These are phyloP conservation scores for Epicoccum nigrum DNA, from an alignment of 2,329 filamentous ascomycete species.

Conservation along the genomic window DNA sequence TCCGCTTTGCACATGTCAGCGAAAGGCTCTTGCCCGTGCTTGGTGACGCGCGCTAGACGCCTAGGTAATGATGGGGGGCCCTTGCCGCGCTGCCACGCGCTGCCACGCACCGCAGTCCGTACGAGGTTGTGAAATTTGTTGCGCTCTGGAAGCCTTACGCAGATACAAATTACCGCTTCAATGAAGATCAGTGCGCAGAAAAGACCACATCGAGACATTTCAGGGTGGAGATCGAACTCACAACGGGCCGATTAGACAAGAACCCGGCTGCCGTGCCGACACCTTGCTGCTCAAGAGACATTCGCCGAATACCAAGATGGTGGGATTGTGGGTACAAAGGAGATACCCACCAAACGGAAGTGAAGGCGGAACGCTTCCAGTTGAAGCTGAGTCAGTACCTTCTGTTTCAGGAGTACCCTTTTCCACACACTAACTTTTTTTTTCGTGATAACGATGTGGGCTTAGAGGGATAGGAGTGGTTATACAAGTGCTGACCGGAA, in stretches of 20 bases:
- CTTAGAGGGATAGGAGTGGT: too few relatives aligned
- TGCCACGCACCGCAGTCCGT: not conserved
- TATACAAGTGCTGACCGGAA: too few relatives aligned
- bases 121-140: not conserved
- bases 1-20: conserved; percentile 1
- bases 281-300: conserved; percentile 1
- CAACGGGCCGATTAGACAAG: conserved; percentile 3
- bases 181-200: not conserved
- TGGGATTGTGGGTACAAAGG: conserved; percentile 5
- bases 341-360: not conserved
- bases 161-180: not conserved
- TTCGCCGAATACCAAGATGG: not conserved
- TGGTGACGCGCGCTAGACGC: conserved; percentile 1
- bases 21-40: conserved; percentile 4
- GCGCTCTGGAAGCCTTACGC: conserved; percentile 1
- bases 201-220: not conserved
- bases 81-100: not conserved
- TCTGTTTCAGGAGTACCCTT: too few relatives aligned
- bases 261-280: conserved; percentile 1
- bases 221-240: not conserved
- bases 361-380: not conserved
- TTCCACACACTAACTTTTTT: too few relatives aligned
- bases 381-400: too few relatives aligned
- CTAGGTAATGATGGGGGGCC: not conserved
- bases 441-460: not conserved